A percentile compares a stretch with the other conserved stretches of the same genome.
phyloP scores from a whole-genome alignment of 768 basidiomycete species.

The Coprinellus micaceus region DNA sequence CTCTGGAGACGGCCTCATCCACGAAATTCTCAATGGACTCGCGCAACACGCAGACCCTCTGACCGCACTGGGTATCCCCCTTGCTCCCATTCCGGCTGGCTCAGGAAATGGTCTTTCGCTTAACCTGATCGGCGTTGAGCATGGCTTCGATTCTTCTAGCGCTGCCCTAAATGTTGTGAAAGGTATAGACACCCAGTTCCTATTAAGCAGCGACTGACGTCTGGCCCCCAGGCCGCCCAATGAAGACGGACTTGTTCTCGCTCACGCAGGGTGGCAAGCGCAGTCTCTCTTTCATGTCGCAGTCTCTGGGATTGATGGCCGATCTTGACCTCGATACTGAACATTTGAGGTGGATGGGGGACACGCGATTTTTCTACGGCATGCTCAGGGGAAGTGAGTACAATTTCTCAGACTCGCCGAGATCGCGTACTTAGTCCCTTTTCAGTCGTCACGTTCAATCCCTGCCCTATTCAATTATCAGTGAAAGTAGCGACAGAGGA shows the following conservation, averaged over 20 bases:
- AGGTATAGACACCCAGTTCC: slow-evolving; percentile 37
- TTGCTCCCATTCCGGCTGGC: slow-evolving; percentile 79
- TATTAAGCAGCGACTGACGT: background rate
- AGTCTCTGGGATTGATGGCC: slow-evolving; percentile 80
- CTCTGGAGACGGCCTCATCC: slow-evolving; percentile 81
- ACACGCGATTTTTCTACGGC: slow-evolving; percentile 71
- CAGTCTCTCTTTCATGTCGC: slow-evolving; percentile 77
- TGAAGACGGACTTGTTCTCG: slow-evolving; percentile 76
- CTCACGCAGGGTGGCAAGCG: slow-evolving; percentile 64
- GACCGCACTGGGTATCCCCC: slow-evolving; percentile 61
- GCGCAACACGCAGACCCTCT: slow-evolving; percentile 57
- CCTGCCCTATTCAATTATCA: slow-evolving; percentile 68
- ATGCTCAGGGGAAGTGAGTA: slow-evolving; percentile 63
- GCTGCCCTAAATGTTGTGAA: slow-evolving; percentile 79
- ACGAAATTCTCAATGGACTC: slow-evolving; percentile 84
- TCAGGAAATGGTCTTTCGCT: slow-evolving; percentile 76
- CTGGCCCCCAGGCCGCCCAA: slow-evolving; percentile 55
- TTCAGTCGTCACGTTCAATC: slow-evolving; percentile 55
- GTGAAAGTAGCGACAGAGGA: slow-evolving; percentile 68
- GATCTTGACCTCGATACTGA: slow-evolving; percentile 85
- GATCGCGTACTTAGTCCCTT: slow-evolving; percentile 2
- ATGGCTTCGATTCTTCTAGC: slow-evolving; percentile 67
- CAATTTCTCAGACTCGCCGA: background rate
- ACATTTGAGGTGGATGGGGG: slow-evolving; percentile 83
- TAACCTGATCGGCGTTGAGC: slow-evolving; percentile 70